Evolutionary conservation across 805 yeast species (phyloP), one percentile per base, ranked within the genome.

Genomic region (Priceomyces melissophilus): DNA sequence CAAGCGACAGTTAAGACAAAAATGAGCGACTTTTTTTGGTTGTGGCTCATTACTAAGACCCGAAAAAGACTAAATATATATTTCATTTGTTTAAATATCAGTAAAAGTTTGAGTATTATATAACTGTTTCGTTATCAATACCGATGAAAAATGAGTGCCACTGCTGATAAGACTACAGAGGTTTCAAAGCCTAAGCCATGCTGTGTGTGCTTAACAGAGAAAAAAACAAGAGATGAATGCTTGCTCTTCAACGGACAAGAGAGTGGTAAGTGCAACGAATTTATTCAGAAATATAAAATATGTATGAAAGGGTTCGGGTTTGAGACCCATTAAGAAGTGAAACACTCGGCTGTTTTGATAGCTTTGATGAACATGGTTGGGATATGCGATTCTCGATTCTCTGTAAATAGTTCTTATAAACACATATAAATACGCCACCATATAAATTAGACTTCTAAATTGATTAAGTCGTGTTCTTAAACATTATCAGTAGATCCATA

Each of bases 261-360:
- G 13, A 73, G 86, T 35, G 87, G 82, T 26, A 83, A 87, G 53
- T 91, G 99, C 65, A 77, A 81, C 44, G 77, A 75, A 41, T 61
- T 87, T 39, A 84, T 91, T 47, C 66, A 65, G 15, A 71, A 79
- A 44, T 93, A 93, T 73, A 90, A 89, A 64, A 57, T 58, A 23
- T 91, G 99, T 67, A 91, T 91, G 99, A 82, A 82, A 57, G 88
- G 95, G 13, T 91, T 67, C 60, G 99, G 99, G 0, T 91, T 91
- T 63, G 77, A 74, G 37, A 63, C 68, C 40, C 54, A 51, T 39
- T 57, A 47, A 38, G 14, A 5, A 20, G 25, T 20, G 7, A 20
- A 20, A 20, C 8, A 4, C 25, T 20, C 25, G 4, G 25, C 25
- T 20, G 25, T 20, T 4, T 20, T 4, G 25, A 20, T 4, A 20